Conservation (phyloP, 331 rosid species). For the Arachis monticola region DNA sequence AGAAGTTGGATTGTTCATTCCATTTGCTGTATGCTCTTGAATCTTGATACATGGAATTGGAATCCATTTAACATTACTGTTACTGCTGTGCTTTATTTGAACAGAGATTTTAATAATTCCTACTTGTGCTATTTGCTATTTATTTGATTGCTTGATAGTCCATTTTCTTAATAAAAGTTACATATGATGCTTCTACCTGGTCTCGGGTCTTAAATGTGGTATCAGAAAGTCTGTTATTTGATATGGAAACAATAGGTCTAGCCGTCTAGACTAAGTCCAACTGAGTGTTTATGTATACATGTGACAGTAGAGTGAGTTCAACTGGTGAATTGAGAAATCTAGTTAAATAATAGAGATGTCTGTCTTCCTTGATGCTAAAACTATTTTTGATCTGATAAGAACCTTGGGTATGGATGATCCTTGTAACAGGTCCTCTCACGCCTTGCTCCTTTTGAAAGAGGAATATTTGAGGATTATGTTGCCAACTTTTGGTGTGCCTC, state of each 20-base stretch:
- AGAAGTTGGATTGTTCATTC: background rate
- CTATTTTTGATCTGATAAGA: slow-evolving; percentile 5
- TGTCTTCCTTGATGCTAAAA: slow-evolving; percentile 8
- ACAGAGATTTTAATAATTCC: background rate
- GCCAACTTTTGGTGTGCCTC: slow-evolving; percentile 98
- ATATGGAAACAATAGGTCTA: background rate
- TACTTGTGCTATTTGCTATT: background rate
- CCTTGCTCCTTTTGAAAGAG: slow-evolving; percentile 95
- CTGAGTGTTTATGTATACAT: background rate
- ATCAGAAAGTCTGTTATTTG: background rate
- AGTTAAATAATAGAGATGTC: slow-evolving; percentile 10
- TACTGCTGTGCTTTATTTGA: slow-evolving; percentile 1
- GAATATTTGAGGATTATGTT: slow-evolving; percentile 91
- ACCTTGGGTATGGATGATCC: slow-evolving; percentile 22
- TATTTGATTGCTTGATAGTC: background rate
- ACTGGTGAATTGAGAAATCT: background rate
- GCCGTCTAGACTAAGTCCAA: background rate
- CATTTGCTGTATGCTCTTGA: background rate
- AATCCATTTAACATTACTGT: background rate
- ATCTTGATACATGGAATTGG: background rate
- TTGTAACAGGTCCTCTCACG: slow-evolving; percentile 78
- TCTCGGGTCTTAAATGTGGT: slow-evolving; percentile 24
- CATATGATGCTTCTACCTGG: slow-evolving; percentile 4
- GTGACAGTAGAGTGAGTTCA: background rate
- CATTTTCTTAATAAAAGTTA: background rate